Conservation (phyloP, 2,329 filamentous ascomycete genomes). For the Huntiella savannae region DNA sequence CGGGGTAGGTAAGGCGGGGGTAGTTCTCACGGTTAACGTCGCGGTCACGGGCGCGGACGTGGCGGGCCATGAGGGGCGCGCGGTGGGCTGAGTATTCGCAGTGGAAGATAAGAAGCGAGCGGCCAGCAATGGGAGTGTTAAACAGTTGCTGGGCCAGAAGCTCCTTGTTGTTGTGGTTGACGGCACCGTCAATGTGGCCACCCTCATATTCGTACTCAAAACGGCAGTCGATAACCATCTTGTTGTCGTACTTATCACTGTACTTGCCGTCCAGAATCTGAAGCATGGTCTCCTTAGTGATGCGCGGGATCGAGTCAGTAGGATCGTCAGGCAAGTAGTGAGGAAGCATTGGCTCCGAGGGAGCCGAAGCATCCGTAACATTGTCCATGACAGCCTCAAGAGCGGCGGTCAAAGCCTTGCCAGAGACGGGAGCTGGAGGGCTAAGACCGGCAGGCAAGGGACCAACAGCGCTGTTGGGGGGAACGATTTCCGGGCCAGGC, state of each 20-base stretch:
- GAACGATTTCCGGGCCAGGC: slow-evolving; percentile 19
- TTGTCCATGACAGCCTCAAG: slow-evolving; percentile 60
- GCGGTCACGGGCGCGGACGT: slow-evolving; percentile 77
- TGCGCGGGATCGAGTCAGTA: slow-evolving; percentile 72
- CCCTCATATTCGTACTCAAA: slow-evolving; percentile 98
- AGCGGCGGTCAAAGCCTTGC: slow-evolving; percentile 24
- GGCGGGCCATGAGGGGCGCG: slow-evolving; percentile 88
- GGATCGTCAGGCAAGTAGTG: slow-evolving; percentile 68
- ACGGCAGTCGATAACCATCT: slow-evolving; percentile 83
- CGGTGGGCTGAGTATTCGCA: slow-evolving; percentile 97
- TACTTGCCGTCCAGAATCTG: slow-evolving; percentile 78
- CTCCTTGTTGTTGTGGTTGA: slow-evolving; percentile 97
- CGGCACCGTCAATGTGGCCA: slow-evolving; percentile 78
- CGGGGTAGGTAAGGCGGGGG: slow-evolving; percentile 78
- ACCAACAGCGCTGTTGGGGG: slow-evolving; percentile 2
- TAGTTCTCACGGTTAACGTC: slow-evolving; percentile 70
- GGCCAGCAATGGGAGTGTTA: slow-evolving; percentile 41
- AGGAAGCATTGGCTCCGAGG: slow-evolving; percentile 55
- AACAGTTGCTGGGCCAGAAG: slow-evolving; percentile 65
- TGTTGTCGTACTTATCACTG: slow-evolving; percentile 54
- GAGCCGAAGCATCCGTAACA: slow-evolving; percentile 42
- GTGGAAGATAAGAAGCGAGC: slow-evolving; percentile 77
- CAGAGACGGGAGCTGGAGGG: slow-evolving; percentile 3
- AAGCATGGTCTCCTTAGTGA: slow-evolving; percentile 62
- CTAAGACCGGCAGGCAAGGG: background rate